Conservation (phyloP, 2,329 filamentous ascomycete species). For the Pestalotiopsis sp. region DNA sequence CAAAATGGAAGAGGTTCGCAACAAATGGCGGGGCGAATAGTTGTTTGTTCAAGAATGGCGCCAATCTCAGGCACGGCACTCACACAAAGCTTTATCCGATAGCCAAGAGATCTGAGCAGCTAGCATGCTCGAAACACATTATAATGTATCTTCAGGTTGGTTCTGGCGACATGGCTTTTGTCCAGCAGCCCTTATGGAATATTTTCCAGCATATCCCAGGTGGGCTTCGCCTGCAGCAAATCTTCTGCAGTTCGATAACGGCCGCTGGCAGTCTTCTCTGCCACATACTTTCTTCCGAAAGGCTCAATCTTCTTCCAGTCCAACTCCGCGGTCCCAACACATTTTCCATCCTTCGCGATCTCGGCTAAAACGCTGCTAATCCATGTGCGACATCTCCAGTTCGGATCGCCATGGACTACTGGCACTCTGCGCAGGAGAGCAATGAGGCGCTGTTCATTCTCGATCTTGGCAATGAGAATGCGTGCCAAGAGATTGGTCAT, state of each 20-base stretch:
- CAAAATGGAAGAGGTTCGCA: constrained; percentile 42
- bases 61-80: too few relatives aligned
- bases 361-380: constrained; percentile 35
- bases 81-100: too few relatives aligned
- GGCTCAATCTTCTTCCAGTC: constrained; percentile 41
- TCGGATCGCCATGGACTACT: constrained; percentile 35
- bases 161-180: not conserved
- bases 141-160: not conserved
- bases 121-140: too few relatives aligned
- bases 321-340: constrained; percentile 38
- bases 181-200: constrained; percentile 18
- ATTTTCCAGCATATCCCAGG: constrained; percentile 29
- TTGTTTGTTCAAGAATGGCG: not conserved
- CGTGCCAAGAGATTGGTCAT: constrained; percentile 38
- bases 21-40: constrained; percentile 38
- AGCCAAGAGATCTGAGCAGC: too few relatives aligned
- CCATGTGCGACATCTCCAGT: constrained; percentile 45
- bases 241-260: constrained; percentile 20
- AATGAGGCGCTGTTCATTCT: constrained; percentile 34
- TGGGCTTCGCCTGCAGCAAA: constrained; percentile 29
- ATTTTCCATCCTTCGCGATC: constrained; percentile 37
- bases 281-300: constrained; percentile 37
- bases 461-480: constrained; percentile 41
- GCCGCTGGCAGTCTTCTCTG: constrained; percentile 30
- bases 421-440: constrained; percentile 34